Base-by-base conservation (phyloP, 345 rosid species). In the Syzygium oleosum region DNA sequence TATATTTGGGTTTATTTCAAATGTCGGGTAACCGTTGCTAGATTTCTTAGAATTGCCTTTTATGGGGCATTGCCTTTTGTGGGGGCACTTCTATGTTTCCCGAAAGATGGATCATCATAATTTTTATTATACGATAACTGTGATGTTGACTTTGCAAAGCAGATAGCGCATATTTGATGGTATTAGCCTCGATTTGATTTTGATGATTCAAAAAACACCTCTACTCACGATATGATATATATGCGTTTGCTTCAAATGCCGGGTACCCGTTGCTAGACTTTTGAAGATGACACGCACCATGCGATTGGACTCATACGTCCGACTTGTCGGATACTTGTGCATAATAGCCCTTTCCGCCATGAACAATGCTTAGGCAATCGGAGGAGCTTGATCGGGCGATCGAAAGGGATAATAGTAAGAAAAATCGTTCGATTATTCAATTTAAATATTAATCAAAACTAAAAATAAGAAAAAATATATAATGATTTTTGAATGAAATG, bases 101-200 rank as follows among this genome's bases (percentile, higher is more conserved):
- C 3, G 38, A n/a, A 63, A 63, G 2, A 14, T 63, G 31, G 19
- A n/a, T 14, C 2, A 29, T 16, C 10, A 15, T 15, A 15, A 10
- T 29, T 29, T 61, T n/a, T 63, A 0, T 63, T 0, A 1, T 14
- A 63, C 0, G 34, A n/a, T n/a, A 25, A 5, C 12, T 27, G 21
- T 17, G 16, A 34, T n/a, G 29, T 34, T 14, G 38, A 9, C 38
- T n/a, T 17, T n/a, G n/a, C 9, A 14, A 6, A n/a, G 29, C 19
- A 61, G 17, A 31, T n/a, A 4, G 3, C 19, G 7, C 31, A 17
- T 63, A 8, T 14, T n/a, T n/a, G 73, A 63, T n/a, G 21, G 38
- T 63, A n/a, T n/a, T 14, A n/a, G 38, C 73, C 38, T 63, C 54
- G 21, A 52, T 52, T 6, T 15, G 19, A 53, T 53, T 65, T 3